Conservation (phyloP, 352 stramenopile genomes). For the Pythium sukuiense region DNA sequence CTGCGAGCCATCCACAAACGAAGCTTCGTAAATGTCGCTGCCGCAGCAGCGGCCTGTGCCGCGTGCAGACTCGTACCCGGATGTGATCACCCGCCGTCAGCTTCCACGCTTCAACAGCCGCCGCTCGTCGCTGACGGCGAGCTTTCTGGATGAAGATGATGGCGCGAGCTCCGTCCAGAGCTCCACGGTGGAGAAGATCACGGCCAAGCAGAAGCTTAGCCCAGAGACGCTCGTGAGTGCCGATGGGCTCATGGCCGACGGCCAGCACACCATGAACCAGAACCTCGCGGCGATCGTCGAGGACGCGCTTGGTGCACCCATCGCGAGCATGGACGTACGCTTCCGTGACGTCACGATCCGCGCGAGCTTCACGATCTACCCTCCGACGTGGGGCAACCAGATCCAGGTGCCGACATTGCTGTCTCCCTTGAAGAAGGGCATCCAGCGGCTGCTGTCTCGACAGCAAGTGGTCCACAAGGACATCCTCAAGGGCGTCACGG, state of each 20-base stretch:
- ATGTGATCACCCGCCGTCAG: constrained; percentile 22
- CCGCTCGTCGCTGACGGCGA: constrained; percentile 19
- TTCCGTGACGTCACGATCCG: constrained; percentile 53
- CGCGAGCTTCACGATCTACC: constrained; percentile 26
- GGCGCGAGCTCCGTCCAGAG: constrained; percentile 10
- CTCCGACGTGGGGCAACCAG: neutral
- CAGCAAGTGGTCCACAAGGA: constrained; percentile 42
- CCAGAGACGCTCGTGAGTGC: constrained; percentile 40
- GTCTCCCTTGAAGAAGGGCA: constrained; percentile 33
- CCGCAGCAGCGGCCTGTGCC: constrained; percentile 9
- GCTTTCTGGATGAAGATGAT: constrained; percentile 12
- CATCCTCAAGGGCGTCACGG: constrained; percentile 46
- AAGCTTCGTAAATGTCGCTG: neutral
- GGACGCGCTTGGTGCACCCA: constrained; percentile 40
- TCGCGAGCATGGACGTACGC: constrained; percentile 52
- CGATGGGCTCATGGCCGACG: constrained; percentile 45
- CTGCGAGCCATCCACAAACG: neutral
- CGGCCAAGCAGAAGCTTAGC: constrained; percentile 17
- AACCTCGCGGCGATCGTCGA: constrained; percentile 41
- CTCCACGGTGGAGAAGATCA: neutral
- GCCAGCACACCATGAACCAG: constrained; percentile 54
- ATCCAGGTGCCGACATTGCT: constrained; percentile 44
- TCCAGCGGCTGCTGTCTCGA: constrained; percentile 20
- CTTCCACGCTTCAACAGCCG: constrained; percentile 38
- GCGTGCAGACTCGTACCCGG: constrained; percentile 15